Conservation (phyloP, 106 monocot species). For the Alisma plantagoaquatica region DNA sequence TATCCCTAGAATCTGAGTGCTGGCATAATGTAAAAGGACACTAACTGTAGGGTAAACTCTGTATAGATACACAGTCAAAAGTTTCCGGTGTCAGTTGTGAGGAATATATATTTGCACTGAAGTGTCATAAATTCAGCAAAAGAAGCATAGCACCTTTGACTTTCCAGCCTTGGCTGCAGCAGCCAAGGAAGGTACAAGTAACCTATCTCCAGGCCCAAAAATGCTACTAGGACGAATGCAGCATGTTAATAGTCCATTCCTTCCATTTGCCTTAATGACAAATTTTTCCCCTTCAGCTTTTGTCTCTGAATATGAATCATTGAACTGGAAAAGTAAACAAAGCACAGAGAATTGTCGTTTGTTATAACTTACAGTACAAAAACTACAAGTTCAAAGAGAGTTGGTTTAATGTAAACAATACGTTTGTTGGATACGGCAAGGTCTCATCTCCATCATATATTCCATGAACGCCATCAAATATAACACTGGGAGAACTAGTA, state of each 20-base stretch:
- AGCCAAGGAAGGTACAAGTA: slow-evolving; percentile 79
- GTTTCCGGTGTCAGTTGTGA: no score
- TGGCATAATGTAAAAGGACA: no score
- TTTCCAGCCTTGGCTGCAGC: slow-evolving; percentile 90
- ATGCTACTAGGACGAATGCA: slow-evolving; percentile 98
- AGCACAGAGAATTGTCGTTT: no score
- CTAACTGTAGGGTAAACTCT: no score
- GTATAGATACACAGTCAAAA: no score
- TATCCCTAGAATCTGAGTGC: no score
- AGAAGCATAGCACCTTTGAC: slow-evolving; percentile 80
- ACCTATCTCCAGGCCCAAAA: slow-evolving; percentile 92
- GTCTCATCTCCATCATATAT: slow-evolving; percentile 68
- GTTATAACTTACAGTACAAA: no score
- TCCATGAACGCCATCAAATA: slow-evolving; percentile 90
- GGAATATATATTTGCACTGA: no score
- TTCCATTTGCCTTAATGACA: slow-evolving; percentile 80
- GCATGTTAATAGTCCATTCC: slow-evolving; percentile 72
- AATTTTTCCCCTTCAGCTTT: slow-evolving; percentile 93
- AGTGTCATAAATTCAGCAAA: no score
- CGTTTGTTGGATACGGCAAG: slow-evolving; percentile 75
- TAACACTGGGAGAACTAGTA: slow-evolving; percentile 96
- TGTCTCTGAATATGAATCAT: slow-evolving; percentile 97
- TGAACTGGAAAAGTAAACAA: slow-evolving; percentile 79
- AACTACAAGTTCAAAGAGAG: no score
- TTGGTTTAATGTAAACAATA: slow-evolving; percentile 11